Evolutionary conservation across 768 basidiomycete genomes (phyloP).

Genomic region (Boletellus ananas): DNA sequence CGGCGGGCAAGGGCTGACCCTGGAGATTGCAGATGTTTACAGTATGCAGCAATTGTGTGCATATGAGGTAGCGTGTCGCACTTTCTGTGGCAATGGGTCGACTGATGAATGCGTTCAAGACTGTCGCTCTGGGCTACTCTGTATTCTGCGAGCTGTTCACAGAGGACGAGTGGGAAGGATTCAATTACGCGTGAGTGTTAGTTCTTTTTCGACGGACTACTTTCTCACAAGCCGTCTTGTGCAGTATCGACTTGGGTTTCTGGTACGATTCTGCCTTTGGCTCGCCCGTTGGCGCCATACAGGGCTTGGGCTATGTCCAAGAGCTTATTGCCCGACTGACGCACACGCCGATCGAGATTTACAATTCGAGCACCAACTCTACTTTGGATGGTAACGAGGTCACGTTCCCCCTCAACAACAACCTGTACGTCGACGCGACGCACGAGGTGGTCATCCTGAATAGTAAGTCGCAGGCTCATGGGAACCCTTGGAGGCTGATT

Average conservation of each 20-base stretch:
- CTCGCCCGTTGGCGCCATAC: slow-evolving; percentile 70
- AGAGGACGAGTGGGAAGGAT: slow-evolving; percentile 90
- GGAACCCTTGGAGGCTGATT: neutral
- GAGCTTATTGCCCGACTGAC: slow-evolving; percentile 83
- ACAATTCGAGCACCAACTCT: slow-evolving; percentile 83
- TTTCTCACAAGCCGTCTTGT: neutral
- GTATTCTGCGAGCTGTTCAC: slow-evolving; percentile 91
- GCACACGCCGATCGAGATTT: slow-evolving; percentile 60
- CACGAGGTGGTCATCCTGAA: slow-evolving; percentile 93
- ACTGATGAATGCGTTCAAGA: slow-evolving; percentile 41
- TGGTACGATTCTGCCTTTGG: slow-evolving; percentile 77
- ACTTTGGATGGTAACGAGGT: slow-evolving; percentile 67
- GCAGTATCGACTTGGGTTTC: slow-evolving; percentile 18
- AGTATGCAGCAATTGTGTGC: slow-evolving; percentile 80
- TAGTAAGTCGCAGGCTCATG: slow-evolving; percentile 39
- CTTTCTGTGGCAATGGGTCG: neutral
- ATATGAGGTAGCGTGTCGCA: slow-evolving; percentile 56
- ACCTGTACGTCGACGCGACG: slow-evolving; percentile 82
- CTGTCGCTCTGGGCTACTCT: slow-evolving; percentile 88
- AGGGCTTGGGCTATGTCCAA: slow-evolving; percentile 77
- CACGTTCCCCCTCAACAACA: slow-evolving; percentile 69
- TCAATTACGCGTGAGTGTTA: slow-evolving; percentile 70
- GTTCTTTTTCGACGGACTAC: neutral
- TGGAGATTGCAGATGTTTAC: slow-evolving; percentile 68
- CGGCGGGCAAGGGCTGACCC: slow-evolving; percentile 45